Percentiles rank a stretch among this genome's conserved stretches.
phyloP scores from a whole-genome alignment of 1,139 yeast genomes.

The Hansenula sp. region DNA sequence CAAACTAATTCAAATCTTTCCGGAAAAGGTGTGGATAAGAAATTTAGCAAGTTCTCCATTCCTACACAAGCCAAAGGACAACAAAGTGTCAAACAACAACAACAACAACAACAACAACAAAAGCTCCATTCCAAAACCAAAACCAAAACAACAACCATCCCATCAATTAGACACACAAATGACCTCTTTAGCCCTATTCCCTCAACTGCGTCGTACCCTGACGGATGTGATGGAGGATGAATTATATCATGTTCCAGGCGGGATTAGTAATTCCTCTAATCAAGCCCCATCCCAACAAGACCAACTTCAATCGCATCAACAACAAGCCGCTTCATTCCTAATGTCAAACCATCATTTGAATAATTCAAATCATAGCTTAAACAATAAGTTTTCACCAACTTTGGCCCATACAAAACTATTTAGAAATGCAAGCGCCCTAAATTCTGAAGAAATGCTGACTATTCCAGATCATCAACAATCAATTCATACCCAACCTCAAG shows the following conservation, averaged over 20 bases:
- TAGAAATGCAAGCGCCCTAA: constrained; percentile 18
- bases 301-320: constrained; percentile 5
- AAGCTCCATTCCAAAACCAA: too few relatives aligned
- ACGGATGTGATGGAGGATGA: constrained; percentile 67
- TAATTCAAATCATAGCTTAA: constrained; percentile 8
- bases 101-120: neutral
- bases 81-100: neutral
- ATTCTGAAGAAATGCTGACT: constrained; percentile 23
- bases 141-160: neutral
- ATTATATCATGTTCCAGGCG: constrained; percentile 39
- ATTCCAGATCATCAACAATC: constrained; percentile 17
- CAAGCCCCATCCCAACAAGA: constrained; percentile 28
- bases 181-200: constrained; percentile 46
- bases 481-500: neutral
- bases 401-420: constrained; percentile 12
- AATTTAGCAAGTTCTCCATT: too few relatives aligned
- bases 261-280: constrained; percentile 3
- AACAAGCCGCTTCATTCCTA: neutral
- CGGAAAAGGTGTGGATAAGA: too few relatives aligned
- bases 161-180: too few relatives aligned
- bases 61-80: too few relatives aligned
- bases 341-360: constrained; percentile 7
- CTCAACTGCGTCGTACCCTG: constrained; percentile 47
- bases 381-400: constrained; percentile 9
- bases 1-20: too few relatives aligned